Evolutionary conservation across 2,329 filamentous ascomycete species (phyloP), one percentile per base, ranked within the genome.

Genomic region (Sclerotinia trifoliorum): DNA sequence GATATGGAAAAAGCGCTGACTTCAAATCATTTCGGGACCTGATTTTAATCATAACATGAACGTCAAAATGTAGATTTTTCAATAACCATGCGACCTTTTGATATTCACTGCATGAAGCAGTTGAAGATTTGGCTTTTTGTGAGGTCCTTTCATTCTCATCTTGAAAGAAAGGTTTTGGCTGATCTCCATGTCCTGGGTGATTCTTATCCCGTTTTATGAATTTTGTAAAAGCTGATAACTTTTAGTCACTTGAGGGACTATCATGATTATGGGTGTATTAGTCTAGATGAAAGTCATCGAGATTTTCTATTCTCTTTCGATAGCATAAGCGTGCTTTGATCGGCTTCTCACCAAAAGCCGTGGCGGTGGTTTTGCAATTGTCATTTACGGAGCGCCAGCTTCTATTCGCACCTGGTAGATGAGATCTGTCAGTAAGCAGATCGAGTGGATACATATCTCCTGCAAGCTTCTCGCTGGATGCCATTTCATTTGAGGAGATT

Each of bases 61-160:
- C 29, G 17, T 32, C 29, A 19, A 21, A 55, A 55, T 4, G 19
- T 11, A 35, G 29, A 1, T 5, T 6, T 21, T 55, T 32, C 26
- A 15, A 35, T 35, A 8, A 4, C 13, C 29, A 39, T 24, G 17
- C 42, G 39, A 19, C 2, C 19, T 24, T n/a, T 32, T 44, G 8
- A 1, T 24, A 13, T 19, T 24, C 26, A 44, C 21, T 15, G n/a
- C 24, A 39, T 44, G 17, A 10, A 26, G 11, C 19, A n/a, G 19
- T 32, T 26, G 17, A 1, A 2, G n/a, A 51, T 51, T 51, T 39
- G 17, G 81, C 83, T 76, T 84, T 85, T 39, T 81, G 80, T 69
- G 84, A 83, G 67, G 85, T 84, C 74, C 84, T 83, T 32, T 80
- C 81, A 73, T 83, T 86, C 75, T 86, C 83, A 74, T 86, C 83